A percentile compares a stretch with the other conserved stretches of the same genome.
Evolutionary conservation across 352 stramenopile genomes (phyloP).

Genomic region (Phytophthora hibernalis): DNA sequence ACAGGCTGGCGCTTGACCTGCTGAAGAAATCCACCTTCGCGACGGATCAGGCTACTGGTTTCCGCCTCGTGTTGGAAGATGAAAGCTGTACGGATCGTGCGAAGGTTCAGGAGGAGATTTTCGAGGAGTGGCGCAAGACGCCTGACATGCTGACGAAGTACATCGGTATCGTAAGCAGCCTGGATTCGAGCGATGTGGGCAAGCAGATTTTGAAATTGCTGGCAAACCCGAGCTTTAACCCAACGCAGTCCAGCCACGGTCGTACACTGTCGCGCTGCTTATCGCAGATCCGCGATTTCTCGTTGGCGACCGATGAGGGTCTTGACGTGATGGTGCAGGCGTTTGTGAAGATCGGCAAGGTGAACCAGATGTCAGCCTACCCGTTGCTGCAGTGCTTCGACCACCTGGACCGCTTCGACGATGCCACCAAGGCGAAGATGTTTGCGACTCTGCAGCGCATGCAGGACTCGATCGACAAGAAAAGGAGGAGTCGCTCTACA

Average conservation of each 20-base stretch:
- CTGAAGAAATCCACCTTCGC: constrained; percentile 78
- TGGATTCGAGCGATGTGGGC: constrained; percentile 69
- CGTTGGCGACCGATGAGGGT: constrained; percentile 78
- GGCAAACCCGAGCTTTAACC: constrained; percentile 76
- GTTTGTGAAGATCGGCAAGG: constrained; percentile 84
- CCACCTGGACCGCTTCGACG: constrained; percentile 76
- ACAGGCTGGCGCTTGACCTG: constrained; percentile 64
- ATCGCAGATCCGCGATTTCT: constrained; percentile 80
- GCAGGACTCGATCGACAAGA: constrained; percentile 82
- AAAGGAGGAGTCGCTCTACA: constrained; percentile 89
- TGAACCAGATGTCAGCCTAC: constrained; percentile 89
- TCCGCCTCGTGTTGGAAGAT: constrained; percentile 71
- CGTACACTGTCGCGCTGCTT: constrained; percentile 69
- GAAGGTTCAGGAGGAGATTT: constrained; percentile 75
- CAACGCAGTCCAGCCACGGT: constrained; percentile 74
- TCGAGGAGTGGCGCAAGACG: constrained; percentile 73
- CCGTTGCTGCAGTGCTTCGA: constrained; percentile 84
- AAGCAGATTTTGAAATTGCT: constrained; percentile 78
- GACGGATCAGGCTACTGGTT: constrained; percentile 65
- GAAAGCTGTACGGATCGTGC: constrained; percentile 65
- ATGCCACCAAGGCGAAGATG: constrained; percentile 66
- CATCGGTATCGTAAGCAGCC: constrained; percentile 77
- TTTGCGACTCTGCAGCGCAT: constrained; percentile 64
- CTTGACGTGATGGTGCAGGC: constrained; percentile 74
- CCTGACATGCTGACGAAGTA: constrained; percentile 85